Conservation (phyloP, 306 rosid genomes). For the Dryas alaskensis region DNA sequence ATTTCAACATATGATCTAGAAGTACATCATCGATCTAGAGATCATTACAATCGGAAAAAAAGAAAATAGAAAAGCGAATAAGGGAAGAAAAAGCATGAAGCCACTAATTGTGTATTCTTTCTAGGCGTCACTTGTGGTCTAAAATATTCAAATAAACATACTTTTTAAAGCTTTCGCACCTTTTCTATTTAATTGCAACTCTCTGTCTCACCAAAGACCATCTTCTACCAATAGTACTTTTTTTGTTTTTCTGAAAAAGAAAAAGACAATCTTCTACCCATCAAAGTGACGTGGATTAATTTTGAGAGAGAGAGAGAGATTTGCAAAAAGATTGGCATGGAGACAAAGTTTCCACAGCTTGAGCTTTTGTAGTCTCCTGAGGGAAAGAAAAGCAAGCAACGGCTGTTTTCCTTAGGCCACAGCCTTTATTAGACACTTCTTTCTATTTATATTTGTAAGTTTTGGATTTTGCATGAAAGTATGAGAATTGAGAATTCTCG, state of each 20-base stretch:
- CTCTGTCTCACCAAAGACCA: conserved; percentile 36
- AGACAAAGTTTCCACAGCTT: conserved; percentile 84
- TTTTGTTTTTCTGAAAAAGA: too few species aligned
- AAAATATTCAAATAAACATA: conserved; percentile 50
- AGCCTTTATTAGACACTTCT: conserved; percentile 35
- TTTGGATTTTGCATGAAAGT: conserved; percentile 63
- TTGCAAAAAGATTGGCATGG: conserved; percentile 43
- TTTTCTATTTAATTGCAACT: conserved; percentile 39
- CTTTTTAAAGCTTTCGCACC: conserved; percentile 47
- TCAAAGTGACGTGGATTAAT: background rate
- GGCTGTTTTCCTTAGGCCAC: conserved; percentile 32
- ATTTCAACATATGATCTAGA: conserved; percentile 36
- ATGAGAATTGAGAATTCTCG: conserved; percentile 57
- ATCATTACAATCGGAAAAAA: conserved; percentile 41
- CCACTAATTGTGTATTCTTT: conserved; percentile 64
- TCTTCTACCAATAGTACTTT: conserved; percentile 26
- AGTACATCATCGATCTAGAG: conserved; percentile 41
- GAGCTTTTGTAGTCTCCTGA: conserved; percentile 75
- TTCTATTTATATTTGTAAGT: conserved; percentile 38
- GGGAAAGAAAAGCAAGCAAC: conserved; percentile 43
- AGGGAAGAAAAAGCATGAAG: conserved; percentile 30
- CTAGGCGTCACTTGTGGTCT: conserved; percentile 52
- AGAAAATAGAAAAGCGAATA: conserved; percentile 37
- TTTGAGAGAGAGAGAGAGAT: conserved; percentile 20
- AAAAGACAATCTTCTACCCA: background rate